Base-by-base conservation (phyloP, 257 asterid genomes). In the Hygrophila difformis region DNA sequence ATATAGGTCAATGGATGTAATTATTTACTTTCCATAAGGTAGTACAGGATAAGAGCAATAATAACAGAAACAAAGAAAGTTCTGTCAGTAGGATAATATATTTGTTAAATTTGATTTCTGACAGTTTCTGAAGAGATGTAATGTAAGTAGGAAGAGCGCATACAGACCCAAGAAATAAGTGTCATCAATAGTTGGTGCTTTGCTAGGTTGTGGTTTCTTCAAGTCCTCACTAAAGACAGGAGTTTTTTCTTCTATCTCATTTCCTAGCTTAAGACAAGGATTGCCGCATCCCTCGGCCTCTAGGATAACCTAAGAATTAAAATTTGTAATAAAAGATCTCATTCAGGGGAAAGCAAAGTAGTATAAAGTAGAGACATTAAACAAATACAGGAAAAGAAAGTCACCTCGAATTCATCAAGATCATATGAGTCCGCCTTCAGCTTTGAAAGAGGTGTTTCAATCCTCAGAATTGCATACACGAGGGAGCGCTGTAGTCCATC, bases 181-280 rank as follows among this genome's bases (percentile, higher is more conserved):
- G 57, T 82, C 99, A 59, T 82, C 87, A 51, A 39, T 56, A 24
- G 93, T 82, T 47, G 99, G 99, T 0, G 99, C 82, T 96, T 96
- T 86, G 95, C 99, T 82, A 60, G 99, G 99, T 13, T 95, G 82
- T 62, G 76, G n/a, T n/a, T n/a, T 68, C 57, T 73, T 73, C 70
- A 78, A 50, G 66, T 91, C 96, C 47, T 82, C 95, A 56, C 82
- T 86, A 70, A 80, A 86, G 59, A 89, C 70, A 73, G 76, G 61
- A 44, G 93, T 61, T 66, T n/a, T n/a, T n/a, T n/a, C n/a, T n/a
- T n/a, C n/a, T n/a, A n/a, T n/a, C n/a, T n/a, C n/a, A n/a, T n/a
- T n/a, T n/a, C n/a, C n/a, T n/a, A n/a, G n/a, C n/a, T n/a, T n/a
- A n/a, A n/a, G n/a, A n/a, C n/a, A n/a, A n/a, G n/a, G n/a, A n/a